Conservation (phyloP, 768 basidiomycete genomes). For the Phlegmacium glaucopus region DNA sequence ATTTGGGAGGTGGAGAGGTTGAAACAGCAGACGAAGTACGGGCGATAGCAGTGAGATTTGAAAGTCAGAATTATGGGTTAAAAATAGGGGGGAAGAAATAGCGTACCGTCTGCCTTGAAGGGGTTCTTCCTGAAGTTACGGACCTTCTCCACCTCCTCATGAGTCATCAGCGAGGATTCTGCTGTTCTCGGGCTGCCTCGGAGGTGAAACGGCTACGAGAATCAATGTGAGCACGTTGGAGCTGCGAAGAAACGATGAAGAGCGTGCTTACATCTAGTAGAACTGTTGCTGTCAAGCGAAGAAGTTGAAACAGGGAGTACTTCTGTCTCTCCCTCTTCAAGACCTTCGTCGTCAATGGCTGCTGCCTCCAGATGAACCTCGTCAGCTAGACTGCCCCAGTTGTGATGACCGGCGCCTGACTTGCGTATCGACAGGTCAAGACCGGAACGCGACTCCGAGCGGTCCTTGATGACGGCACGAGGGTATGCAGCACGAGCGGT, state of each 20-base stretch:
- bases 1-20: conserved; percentile 38
- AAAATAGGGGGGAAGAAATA: background rate
- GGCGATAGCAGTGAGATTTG: conserved; percentile 75
- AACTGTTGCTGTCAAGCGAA: conserved; percentile 3
- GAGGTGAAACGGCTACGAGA: conserved; percentile 20
- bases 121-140: conserved; percentile 69
- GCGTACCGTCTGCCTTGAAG: conserved; percentile 57
- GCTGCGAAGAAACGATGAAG: background rate
- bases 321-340: conserved; percentile 33
- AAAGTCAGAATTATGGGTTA: background rate
- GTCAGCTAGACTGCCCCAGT: conserved; percentile 76
- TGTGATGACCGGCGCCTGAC: conserved; percentile 76
- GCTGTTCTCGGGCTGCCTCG: conserved; percentile 28
- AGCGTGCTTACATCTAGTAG: conserved; percentile 4
- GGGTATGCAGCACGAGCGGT: conserved; percentile 72
- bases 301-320: conserved; percentile 8
- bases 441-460: conserved; percentile 76
- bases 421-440: conserved; percentile 71
- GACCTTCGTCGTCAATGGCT: conserved; percentile 55
- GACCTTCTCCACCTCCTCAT: conserved; percentile 67
- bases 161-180: conserved; percentile 48
- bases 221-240: background rate
- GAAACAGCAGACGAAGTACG: conserved; percentile 75
- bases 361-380: conserved; percentile 60
- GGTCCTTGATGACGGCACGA: conserved; percentile 71